These are phyloP conservation scores for Globisporangium sylvaticum DNA, from an alignment of 352 stramenopile species.

Conservation along the genomic window DNA sequence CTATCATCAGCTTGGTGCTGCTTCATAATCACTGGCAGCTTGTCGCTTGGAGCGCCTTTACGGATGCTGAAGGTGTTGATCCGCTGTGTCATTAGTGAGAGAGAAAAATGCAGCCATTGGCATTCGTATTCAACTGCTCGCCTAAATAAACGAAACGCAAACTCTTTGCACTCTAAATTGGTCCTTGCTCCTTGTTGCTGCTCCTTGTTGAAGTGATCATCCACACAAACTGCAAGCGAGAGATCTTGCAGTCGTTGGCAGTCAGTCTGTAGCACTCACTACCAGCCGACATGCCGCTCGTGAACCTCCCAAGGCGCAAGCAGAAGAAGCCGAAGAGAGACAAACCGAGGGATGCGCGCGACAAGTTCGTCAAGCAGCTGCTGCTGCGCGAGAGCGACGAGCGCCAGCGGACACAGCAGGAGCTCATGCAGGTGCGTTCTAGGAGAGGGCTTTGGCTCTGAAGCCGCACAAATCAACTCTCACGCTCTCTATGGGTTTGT, in stretches of 20 bases:
- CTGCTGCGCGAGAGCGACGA: conserved; percentile 34
- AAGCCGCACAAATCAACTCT: background rate
- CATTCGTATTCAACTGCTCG: too few relatives aligned
- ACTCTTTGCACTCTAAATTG: too few relatives aligned
- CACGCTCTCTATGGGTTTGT: background rate
- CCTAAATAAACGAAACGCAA: too few relatives aligned
- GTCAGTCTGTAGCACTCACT: background rate
- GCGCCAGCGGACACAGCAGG: conserved; percentile 23
- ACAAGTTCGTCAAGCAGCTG: conserved; percentile 37
- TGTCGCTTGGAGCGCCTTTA: too few relatives aligned
- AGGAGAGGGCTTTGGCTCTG: background rate
- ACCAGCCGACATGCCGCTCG: background rate
- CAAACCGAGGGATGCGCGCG: conserved; percentile 36
- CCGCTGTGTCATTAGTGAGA: too few relatives aligned
- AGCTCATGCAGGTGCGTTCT: conserved; percentile 40
- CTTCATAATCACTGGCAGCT: too few relatives aligned
- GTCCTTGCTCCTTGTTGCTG: too few relatives aligned
- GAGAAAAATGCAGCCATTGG: too few relatives aligned
- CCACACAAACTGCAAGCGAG: background rate
- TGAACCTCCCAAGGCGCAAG: conserved; percentile 16
- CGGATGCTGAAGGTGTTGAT: too few relatives aligned
- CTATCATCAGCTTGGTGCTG: too few relatives aligned
- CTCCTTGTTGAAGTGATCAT: background rate
- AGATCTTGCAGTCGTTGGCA: background rate
- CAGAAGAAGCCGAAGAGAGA: conserved; percentile 25